Evolutionary conservation across 306 rosid species (phyloP), one percentile per base, ranked within the genome.

Genomic region (Pueraria montana): DNA sequence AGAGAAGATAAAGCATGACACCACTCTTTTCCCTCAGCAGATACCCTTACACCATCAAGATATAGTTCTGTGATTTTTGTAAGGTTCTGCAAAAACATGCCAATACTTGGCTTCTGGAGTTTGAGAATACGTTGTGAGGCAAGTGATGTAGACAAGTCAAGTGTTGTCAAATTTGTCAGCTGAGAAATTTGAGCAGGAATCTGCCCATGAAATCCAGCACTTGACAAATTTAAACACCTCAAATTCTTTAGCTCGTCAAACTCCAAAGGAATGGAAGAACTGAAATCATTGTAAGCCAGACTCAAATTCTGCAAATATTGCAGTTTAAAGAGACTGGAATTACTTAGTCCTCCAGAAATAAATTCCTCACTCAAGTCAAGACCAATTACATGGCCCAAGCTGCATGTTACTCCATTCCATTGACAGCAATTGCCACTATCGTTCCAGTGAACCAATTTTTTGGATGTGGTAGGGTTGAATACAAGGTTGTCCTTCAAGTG

Each of bases 371-470:
- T 80, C 66, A 83, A n/a, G 27, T 86, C 84, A 8, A 83, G 68
- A 62, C 80, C 61, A 50, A 52, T 20, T 3, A 77, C 74, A 6
- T 5, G 32, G 14, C 80, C 86, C 46, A 43, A 58, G 43, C 61
- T 78, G 65, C 89, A 90, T 27, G 38, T n/a, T 2, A 90, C 85
- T n/a, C 92, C 96, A 0, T 17, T 52, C 93, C 92, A 88, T 10
- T 68, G 53, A 77, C 88, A 87, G 16, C 87, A 87, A 84, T 84
- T 73, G 2, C 14, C 0, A 11, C 58, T 83, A 24, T 63, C 30
- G 69, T 80, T 80, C 91, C 87, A 85, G 0, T 3, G 32, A 36
- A 8, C 71, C 5, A 86, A 30, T 50, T 85, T 85, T 17, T 3
- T 24, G 14, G 93, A 85, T 2, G 0, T 0, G 1, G 11, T 0